Evolutionary conservation across 768 basidiomycete species (phyloP), one percentile per base, ranked within the genome.

Genomic region (Holtermanniella nyarrowii): DNA sequence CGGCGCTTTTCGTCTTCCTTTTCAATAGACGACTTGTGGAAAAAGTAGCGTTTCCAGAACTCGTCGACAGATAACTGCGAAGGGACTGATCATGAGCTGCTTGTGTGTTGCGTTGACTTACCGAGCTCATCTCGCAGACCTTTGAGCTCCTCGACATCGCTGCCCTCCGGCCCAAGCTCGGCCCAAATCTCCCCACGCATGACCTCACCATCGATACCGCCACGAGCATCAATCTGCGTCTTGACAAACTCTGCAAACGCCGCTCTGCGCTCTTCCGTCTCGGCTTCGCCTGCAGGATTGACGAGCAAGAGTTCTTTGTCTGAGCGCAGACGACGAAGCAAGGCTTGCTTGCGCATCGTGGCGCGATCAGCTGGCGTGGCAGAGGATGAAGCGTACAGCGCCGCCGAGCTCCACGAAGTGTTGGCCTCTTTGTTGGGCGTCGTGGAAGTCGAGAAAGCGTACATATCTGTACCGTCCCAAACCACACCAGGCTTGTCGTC

Each of bases 401-500:
- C 49, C 1, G 63, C 63, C 10, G 52, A 45, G 44, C 57, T 70
- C 72, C 66, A 70, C 60, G 37, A 75, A 69, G 70, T 78, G 24
- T 45, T 55, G 10, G 20, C 52, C 41, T 55, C 49, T 5, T 48
- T 46, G 26, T 44, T 39, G 2, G 58, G 60, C 18, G 57, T 53
- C 39, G 60, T 61, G 7, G 65, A 56, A 61, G 70, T 41, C 58
- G 79, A 86, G 52, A 89, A 65, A 75, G 83, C 81, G 83, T 88
- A 90, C 66, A 89, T 78, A 69, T 91, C 88, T 26, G 82, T 74
- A 0, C 88, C 89, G 67, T 91, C 89, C 88, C 88, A 91, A 41
- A 80, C 58, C 23, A 82, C 64, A 3, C 77, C 79, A 2, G 71
- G 65, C 26, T 62, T 56, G 45, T 13, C 21, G 5, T 60, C 67